Evolutionary conservation across 306 rosid species (phyloP), one percentile per base, ranked within the genome.

Genomic region (Myrica gale): DNA sequence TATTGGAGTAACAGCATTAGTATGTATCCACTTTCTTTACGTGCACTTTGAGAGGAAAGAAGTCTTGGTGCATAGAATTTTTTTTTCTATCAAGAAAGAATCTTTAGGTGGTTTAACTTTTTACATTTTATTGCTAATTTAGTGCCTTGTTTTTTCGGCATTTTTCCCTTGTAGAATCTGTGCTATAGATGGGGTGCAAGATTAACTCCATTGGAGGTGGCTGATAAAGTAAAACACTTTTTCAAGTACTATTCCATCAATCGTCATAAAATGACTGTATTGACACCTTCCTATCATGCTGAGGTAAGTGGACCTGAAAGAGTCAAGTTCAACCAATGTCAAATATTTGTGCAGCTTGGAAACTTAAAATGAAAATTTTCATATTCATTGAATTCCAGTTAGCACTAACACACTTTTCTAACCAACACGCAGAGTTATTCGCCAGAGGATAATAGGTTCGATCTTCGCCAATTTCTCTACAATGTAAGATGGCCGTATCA

Each of bases 221-320:
- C 96, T 53, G 99, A 90, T 54, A 95, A 95, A 90, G 97, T 95
- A 62, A 95, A 95, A 80, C 81, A 90, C 79, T 95, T 95, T 82
- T 95, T 89, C 96, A 92, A 90, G 87, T 90, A 89, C 79, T 90
- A 95, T 82, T 95, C 98, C n/a, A 90, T 95, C 47, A 92, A 92
- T 73, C 85, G 97, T 37, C 98, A 92, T 88, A 95, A 95, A 82
- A 90, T 95, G 98, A 92, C 97, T 1, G 91, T 87, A 10, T 52
- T 90, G 80, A 92, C 97, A 46, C 98, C 98, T 15, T 92, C 97
- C 55, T 95, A 95, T 85, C 98, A 95, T 46, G 98, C 97, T 16
- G 98, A 95, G 96, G 97, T 95, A 82, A 61, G 69, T 41, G 51
- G 47, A 60, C 32, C 56, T 73, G 5, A 7, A 44, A 62, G 46